These are phyloP conservation scores for Daldinia sp. DNA, from an alignment of 2,329 filamentous ascomycete genomes.

Conservation along the genomic window DNA sequence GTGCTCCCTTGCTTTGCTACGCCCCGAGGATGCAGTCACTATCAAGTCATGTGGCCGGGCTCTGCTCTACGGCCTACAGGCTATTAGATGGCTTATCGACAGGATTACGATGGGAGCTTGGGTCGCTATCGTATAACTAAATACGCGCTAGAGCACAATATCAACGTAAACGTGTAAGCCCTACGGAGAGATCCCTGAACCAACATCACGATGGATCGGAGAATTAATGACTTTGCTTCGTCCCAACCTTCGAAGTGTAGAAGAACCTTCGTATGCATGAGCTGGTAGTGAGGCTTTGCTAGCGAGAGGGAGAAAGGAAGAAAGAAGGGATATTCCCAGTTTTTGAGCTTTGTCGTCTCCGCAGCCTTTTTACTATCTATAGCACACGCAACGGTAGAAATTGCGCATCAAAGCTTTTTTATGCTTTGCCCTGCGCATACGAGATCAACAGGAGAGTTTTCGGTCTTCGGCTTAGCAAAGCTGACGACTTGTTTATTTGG, in stretches of 20 bases:
- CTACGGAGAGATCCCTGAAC: constrained; percentile 15
- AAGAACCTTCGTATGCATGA: not conserved
- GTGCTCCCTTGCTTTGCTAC: constrained; percentile 21
- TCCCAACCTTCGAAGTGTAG: constrained; percentile 11
- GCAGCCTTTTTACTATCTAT: constrained; percentile 5
- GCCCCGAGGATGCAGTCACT: constrained; percentile 36
- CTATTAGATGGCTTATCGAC: constrained; percentile 10
- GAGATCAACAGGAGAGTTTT: constrained; percentile 30
- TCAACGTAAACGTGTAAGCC: constrained; percentile 11
- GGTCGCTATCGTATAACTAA: constrained; percentile 13
- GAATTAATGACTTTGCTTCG: constrained; percentile 29
- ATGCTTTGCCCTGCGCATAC: constrained; percentile 18
- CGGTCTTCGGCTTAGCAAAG: constrained; percentile 21
- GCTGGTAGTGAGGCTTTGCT: constrained; percentile 26
- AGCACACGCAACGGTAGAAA: constrained; percentile 9
- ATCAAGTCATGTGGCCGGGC: constrained; percentile 37
- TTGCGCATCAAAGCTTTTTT: constrained; percentile 8
- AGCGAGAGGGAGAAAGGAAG: constrained; percentile 1
- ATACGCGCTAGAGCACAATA: not conserved
- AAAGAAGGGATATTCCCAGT: constrained; percentile 5
- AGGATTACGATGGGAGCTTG: constrained; percentile 17
- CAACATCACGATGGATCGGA: constrained; percentile 33
- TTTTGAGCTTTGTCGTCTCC: not conserved
- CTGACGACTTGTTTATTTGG: constrained; percentile 14
- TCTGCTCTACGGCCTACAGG: constrained; percentile 16